Percentiles rank a stretch among this genome's conserved stretches.
phyloP scores from a whole-genome alignment of 1,284 basidiomycete genomes.

The Ganoderma lingzhi region DNA sequence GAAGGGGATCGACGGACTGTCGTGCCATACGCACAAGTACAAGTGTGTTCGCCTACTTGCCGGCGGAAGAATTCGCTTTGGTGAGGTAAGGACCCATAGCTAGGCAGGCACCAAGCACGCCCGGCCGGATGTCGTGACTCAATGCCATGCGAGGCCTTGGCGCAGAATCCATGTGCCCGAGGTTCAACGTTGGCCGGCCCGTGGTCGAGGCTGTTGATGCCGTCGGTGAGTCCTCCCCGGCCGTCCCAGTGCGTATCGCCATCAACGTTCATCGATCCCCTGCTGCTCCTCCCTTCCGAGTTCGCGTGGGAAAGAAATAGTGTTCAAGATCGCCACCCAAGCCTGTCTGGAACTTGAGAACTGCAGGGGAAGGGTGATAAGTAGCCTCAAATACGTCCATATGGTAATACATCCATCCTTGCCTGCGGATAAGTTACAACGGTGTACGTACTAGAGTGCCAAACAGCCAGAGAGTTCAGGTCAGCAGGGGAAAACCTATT shows the following conservation, averaged over 20 bases:
- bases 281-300: background rate
- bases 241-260: background rate
- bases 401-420: no score
- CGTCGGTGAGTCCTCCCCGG: background rate
- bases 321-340: no score
- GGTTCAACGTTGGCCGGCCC: background rate
- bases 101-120: background rate
- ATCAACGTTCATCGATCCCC: no score
- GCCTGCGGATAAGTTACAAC: no score
- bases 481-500: background rate
- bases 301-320: no score
- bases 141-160: background rate
- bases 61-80: no score
- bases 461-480: slow-evolving; percentile 48
- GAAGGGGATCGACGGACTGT: background rate
- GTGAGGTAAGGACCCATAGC: no score
- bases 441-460: no score
- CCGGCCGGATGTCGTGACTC: background rate
- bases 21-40: background rate
- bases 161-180: background rate
- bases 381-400: no score
- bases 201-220: background rate
- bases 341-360: no score
- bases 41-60: background rate
- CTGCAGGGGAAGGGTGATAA: no score